These are phyloP conservation scores for Diplodia sapinea DNA, from an alignment of 2,329 filamentous ascomycete genomes.

Conservation along the genomic window DNA sequence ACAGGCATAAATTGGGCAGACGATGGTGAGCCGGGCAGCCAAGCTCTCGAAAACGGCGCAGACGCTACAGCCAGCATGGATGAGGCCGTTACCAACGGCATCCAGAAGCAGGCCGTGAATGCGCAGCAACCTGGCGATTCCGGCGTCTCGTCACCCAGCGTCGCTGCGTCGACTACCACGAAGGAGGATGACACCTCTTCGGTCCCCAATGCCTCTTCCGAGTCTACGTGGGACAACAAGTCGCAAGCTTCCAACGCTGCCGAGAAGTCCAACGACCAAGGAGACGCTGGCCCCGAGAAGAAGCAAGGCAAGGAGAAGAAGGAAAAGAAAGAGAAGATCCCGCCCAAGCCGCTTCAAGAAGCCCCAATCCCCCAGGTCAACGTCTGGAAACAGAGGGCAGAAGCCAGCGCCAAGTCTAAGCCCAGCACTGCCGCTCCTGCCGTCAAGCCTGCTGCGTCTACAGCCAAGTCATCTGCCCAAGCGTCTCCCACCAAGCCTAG, in stretches of 20 bases:
- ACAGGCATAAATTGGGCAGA: constrained; percentile 54
- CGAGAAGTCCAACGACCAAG: constrained; percentile 62
- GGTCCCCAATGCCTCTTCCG: constrained; percentile 67
- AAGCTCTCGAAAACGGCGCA: constrained; percentile 38
- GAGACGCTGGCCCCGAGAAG: constrained; percentile 40
- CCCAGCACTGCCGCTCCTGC: constrained; percentile 45
- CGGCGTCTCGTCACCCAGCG: constrained; percentile 58
- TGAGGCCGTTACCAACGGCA: constrained; percentile 36
- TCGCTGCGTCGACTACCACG: constrained; percentile 59
- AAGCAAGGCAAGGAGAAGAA: constrained; percentile 58
- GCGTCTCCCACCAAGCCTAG: constrained; percentile 35
- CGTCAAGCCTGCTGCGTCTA: constrained; percentile 31
- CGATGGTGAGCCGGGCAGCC: constrained; percentile 53
- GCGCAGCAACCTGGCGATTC: constrained; percentile 37
- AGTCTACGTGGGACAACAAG: constrained; percentile 71
- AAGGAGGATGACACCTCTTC: constrained; percentile 68
- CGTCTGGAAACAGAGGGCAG: constrained; percentile 81
- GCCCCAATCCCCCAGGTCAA: constrained; percentile 86
- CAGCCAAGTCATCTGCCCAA: constrained; percentile 28
- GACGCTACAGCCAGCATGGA: constrained; percentile 38
- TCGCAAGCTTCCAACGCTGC: constrained; percentile 66
- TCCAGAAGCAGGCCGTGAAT: constrained; percentile 34
- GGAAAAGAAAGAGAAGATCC: constrained; percentile 55
- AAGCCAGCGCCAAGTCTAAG: constrained; percentile 55
- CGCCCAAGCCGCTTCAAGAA: constrained; percentile 70